Evolutionary conservation across 345 rosid genomes (phyloP).

Genomic region (Diplotaxis tenuifolia): DNA sequence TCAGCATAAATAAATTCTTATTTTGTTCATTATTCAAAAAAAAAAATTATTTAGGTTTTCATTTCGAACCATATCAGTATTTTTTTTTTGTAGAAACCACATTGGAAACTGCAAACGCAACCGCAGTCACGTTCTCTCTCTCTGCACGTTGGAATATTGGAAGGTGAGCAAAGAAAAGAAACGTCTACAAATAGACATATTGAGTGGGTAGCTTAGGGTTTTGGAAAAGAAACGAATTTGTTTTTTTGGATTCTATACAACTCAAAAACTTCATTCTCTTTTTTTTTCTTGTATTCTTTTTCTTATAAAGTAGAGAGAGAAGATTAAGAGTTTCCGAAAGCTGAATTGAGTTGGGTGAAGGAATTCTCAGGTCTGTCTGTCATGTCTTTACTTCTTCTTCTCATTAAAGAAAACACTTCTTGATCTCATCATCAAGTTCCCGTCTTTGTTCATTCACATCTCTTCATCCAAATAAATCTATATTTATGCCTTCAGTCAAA

Average conservation of each 20-base stretch:
- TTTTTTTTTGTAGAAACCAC: neutral
- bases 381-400: conserved; percentile 37
- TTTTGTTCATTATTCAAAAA: no score
- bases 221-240: conserved; percentile 30
- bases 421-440: no score
- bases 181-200: conserved; percentile 47
- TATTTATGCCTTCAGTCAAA: no score
- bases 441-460: no score
- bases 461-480: no score
- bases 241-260: conserved; percentile 59
- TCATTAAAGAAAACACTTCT: conserved; percentile 34
- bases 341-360: conserved; percentile 54
- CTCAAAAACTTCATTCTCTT: neutral
- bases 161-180: conserved; percentile 46
- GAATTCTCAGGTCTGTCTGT: conserved; percentile 55
- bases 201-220: conserved; percentile 37
- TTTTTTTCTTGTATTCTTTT: neutral
- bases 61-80: neutral
- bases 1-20: neutral
- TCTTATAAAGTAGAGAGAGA: neutral
- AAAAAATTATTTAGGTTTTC: neutral
- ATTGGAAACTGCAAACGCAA: conserved; percentile 21
- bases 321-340: conserved; percentile 46
- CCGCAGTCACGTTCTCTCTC: conserved; percentile 1
- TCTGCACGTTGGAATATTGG: neutral